Conservation (phyloP, 2,329 filamentous ascomycete genomes). For the Ophiostoma sp. region DNA sequence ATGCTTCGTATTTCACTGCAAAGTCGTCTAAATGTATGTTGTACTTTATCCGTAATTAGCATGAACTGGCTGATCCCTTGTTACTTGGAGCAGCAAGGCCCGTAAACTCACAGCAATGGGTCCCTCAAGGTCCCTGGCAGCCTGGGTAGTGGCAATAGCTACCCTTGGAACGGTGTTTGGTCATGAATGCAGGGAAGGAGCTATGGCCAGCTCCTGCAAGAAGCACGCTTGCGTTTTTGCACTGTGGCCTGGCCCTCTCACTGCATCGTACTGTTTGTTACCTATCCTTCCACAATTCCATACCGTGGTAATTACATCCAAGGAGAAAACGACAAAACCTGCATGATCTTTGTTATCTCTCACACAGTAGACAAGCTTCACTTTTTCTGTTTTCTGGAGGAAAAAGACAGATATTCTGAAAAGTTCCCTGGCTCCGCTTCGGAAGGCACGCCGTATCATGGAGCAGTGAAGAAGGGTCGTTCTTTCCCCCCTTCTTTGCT, state of each 20-base stretch:
- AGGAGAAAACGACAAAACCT: neutral
- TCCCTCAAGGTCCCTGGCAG: neutral
- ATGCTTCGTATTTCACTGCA: neutral
- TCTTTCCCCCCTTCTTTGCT: neutral
- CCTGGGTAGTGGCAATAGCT: neutral
- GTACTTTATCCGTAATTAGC: conserved; percentile 15
- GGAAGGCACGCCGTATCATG: neutral
- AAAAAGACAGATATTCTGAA: neutral
- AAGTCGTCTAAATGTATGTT: neutral
- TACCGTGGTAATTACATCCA: no score
- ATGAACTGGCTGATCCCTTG: neutral
- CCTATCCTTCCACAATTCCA: neutral
- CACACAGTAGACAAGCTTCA: neutral
- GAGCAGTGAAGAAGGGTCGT: conserved; percentile 8
- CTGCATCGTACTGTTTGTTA: neutral
- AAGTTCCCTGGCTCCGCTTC: neutral
- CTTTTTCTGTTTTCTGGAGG: neutral
- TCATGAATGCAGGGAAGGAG: neutral
- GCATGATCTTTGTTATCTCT: neutral
- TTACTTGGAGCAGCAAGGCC: neutral
- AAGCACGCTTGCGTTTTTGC: neutral
- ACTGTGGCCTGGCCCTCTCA: neutral
- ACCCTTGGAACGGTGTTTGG: neutral
- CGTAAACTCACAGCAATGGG: neutral
- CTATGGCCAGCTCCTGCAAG: conserved; percentile 14